These are phyloP conservation scores for Rhizoctonia solani DNA, from an alignment of 1,284 basidiomycete genomes.

Conservation along the genomic window DNA sequence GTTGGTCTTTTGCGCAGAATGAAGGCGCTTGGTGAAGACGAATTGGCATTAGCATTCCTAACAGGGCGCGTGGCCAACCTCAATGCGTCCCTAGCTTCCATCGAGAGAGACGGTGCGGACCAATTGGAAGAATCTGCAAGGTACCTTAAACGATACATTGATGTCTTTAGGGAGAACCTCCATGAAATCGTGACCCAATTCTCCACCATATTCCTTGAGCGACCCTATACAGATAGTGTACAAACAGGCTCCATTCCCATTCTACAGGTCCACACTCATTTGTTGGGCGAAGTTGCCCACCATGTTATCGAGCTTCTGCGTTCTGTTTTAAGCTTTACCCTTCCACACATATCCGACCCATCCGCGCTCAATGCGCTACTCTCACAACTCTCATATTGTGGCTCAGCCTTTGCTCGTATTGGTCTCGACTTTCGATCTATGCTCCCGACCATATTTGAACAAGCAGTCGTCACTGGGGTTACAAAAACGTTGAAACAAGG, in stretches of 20 bases:
- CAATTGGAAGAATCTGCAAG: slow-evolving; percentile 63
- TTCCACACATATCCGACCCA: slow-evolving; percentile 52
- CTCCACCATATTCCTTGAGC: slow-evolving; percentile 85
- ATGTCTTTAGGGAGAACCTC: slow-evolving; percentile 88
- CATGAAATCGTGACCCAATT: slow-evolving; percentile 92
- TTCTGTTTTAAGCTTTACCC: slow-evolving; percentile 40
- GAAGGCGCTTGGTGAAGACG: slow-evolving; percentile 62
- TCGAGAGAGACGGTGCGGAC: slow-evolving; percentile 50
- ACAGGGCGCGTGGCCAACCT: slow-evolving; percentile 63
- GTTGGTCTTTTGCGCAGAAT: slow-evolving; percentile 84
- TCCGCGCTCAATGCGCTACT: slow-evolving; percentile 79
- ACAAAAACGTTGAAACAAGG: slow-evolving; percentile 50
- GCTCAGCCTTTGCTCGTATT: slow-evolving; percentile 88
- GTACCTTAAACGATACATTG: slow-evolving; percentile 85
- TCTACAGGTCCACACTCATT: slow-evolving; percentile 38
- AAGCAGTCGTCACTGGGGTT: slow-evolving; percentile 57
- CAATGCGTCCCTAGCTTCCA: slow-evolving; percentile 50
- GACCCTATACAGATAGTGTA: slow-evolving; percentile 43
- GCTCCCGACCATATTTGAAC: slow-evolving; percentile 66
- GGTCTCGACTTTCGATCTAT: slow-evolving; percentile 80
- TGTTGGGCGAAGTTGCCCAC: slow-evolving; percentile 40
- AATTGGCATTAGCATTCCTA: slow-evolving; percentile 70
- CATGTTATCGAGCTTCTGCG: slow-evolving; percentile 37
- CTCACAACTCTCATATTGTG: slow-evolving; percentile 91
- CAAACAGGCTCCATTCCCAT: background rate